Evolutionary conservation across 2,329 filamentous ascomycete genomes (phyloP), one percentile per base, ranked within the genome.

Genomic region (Corinectria fuckeliana): DNA sequence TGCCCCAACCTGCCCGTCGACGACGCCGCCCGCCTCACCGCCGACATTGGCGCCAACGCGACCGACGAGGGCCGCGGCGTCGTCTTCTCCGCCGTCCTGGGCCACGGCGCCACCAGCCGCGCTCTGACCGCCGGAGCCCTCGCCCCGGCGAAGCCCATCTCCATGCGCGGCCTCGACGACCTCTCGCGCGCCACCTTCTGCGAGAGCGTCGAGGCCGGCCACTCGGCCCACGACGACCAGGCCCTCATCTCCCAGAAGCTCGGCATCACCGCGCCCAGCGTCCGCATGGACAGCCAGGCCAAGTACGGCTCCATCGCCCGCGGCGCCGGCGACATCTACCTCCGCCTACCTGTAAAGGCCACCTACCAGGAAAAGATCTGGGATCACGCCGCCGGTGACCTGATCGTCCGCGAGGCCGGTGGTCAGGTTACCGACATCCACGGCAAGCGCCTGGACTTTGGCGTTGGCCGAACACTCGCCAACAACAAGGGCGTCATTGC

Each of bases 331-430:
- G 95, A 99, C 73, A 89, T 99, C 66, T 99, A 99, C 79, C 85
- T 99, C 58, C 87, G 96, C 53, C 80, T 99, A 58, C 95, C 95
- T 3, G 90, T 92, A 60, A 91, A 87, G 74, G 90, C 89, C 69
- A 89, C 90, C 53, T 99, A 99, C 80, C 88, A 96, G 76, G 95
- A 99, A 84, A 99, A 99, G 86, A 99, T 99, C 68, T 99, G 95
- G 95, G 95, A 99, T 74, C 95, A 99, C 76, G 95, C 95, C 16
- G 95, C 94, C 11, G 95, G 95, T 38, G 93, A 97, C 71, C 80
- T 99, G 59, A 93, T 99, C 67, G 95, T 98, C 38, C 85, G 93
- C 57, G 96, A 99, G 79, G 93, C 95, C 3, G 95, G 95, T 50
- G 96, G 95, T 48, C 82, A 91, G 71, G 94, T 99, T 53, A 96